A percentile compares a stretch with the other conserved stretches of the same genome.
Evolutionary conservation across 2,329 filamentous ascomycete genomes (phyloP).

Genomic region (Cladophialophora carrionii): DNA sequence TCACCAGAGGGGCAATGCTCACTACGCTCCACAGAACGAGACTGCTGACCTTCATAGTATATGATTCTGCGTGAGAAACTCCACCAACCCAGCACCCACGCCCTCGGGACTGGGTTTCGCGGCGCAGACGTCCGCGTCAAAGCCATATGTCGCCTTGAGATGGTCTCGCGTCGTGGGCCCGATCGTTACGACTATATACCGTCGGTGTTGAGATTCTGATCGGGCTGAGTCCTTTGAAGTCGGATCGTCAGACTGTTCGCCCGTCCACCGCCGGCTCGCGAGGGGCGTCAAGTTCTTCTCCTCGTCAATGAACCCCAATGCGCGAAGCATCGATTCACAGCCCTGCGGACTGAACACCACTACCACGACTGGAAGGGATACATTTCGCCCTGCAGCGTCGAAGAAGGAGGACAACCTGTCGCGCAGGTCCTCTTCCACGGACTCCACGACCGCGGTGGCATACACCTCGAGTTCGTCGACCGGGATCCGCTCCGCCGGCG

Average conservation of each 20-base stretch:
- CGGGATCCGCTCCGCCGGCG: slow-evolving; percentile 57
- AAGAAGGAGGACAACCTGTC: slow-evolving; percentile 54
- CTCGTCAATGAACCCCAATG: slow-evolving; percentile 53
- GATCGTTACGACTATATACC: slow-evolving; percentile 77
- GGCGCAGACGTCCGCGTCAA: slow-evolving; percentile 65
- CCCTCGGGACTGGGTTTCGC: slow-evolving; percentile 80
- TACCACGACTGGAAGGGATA: slow-evolving; percentile 44
- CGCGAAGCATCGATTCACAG: slow-evolving; percentile 63
- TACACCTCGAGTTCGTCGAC: slow-evolving; percentile 86
- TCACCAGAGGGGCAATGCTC: background rate
- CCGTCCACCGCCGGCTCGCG: slow-evolving; percentile 35
- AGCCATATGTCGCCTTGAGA: slow-evolving; percentile 54
- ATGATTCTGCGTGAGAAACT: slow-evolving; percentile 46
- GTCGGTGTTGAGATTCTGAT: slow-evolving; percentile 29
- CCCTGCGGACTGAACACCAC: slow-evolving; percentile 64
- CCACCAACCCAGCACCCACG: slow-evolving; percentile 67
- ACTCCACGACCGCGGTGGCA: slow-evolving; percentile 78
- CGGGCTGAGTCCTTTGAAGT: background rate
- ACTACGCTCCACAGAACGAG: background rate
- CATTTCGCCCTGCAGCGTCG: background rate
- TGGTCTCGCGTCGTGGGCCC: slow-evolving; percentile 87
- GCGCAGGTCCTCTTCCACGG: slow-evolving; percentile 71
- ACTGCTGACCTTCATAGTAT: background rate
- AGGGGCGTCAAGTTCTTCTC: slow-evolving; percentile 44
- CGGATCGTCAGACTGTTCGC: background rate